These are phyloP conservation scores for Jaltomata sinuosa DNA, from an alignment of 257 asterid genomes.

Conservation along the genomic window DNA sequence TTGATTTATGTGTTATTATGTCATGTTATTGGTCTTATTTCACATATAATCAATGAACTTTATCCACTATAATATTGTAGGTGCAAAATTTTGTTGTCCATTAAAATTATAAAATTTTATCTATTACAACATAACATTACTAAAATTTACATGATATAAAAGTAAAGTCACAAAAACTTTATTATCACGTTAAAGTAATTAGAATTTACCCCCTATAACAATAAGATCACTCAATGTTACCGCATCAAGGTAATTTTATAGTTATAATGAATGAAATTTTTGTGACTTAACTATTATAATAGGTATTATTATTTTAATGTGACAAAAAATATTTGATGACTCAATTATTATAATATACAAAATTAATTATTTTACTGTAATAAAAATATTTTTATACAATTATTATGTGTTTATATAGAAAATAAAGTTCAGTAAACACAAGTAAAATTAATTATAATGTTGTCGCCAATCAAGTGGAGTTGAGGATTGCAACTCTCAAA, in stretches of 20 bases:
- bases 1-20: background rate
- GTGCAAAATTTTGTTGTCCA: too few species aligned
- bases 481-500: background rate
- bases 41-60: background rate
- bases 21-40: background rate
- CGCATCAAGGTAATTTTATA: background rate
- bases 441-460: background rate
- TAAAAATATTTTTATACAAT: background rate
- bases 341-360: background rate
- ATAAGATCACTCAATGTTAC: background rate
- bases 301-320: background rate
- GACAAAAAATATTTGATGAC: background rate
- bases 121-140: too few species aligned
- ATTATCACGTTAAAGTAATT: background rate
- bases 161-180: too few species aligned
- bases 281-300: too few species aligned
- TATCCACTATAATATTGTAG: too few species aligned
- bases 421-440: background rate
- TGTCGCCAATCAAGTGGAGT: background rate
- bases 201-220: background rate
- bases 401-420: background rate
- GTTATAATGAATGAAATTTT: too few species aligned
- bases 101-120: too few species aligned
- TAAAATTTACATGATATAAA: too few species aligned
- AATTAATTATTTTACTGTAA: background rate